Evolutionary conservation across 768 basidiomycete species (phyloP).

Genomic region (Clitopilus hobsonii): DNA sequence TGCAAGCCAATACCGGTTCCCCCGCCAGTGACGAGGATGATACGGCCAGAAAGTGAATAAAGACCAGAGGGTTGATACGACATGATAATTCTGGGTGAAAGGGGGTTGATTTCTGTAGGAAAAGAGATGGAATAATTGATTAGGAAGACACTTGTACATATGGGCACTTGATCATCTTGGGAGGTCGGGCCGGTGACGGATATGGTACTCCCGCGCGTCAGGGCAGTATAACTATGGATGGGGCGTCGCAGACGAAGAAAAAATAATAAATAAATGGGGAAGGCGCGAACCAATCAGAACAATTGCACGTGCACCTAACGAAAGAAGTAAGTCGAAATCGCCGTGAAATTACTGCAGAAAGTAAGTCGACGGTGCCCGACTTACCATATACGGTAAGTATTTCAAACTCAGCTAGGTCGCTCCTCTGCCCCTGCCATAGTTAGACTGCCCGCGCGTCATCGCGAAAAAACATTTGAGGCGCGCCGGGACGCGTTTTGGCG

Average conservation of each 20-base stretch:
- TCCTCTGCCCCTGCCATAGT: too few relatives aligned
- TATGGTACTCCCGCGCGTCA: conserved; percentile 2
- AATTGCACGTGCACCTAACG: too few relatives aligned
- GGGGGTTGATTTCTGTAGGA: conserved; percentile 11
- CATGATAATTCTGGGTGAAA: conserved; percentile 12
- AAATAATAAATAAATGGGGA: too few relatives aligned
- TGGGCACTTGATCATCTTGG: background rate
- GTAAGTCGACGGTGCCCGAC: too few relatives aligned
- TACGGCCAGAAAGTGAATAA: conserved; percentile 52
- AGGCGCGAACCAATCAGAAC: too few relatives aligned
- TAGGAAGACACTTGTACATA: conserved; percentile 1
- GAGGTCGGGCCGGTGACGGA: conserved; percentile 8
- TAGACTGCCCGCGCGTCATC: too few relatives aligned
- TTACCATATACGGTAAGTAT: too few relatives aligned
- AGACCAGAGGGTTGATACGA: conserved; percentile 31
- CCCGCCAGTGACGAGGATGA: conserved; percentile 52
- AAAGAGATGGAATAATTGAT: conserved; percentile 1
- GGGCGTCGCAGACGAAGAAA: background rate
- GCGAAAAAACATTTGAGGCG: too few relatives aligned
- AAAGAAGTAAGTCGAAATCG: too few relatives aligned
- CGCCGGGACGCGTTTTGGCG: too few relatives aligned
- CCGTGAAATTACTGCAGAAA: too few relatives aligned
- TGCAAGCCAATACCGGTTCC: conserved; percentile 54
- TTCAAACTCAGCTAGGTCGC: too few relatives aligned
- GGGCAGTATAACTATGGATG: background rate